Conservation (phyloP, 1,284 basidiomycete species). For the Heterobasidion occidentale region DNA sequence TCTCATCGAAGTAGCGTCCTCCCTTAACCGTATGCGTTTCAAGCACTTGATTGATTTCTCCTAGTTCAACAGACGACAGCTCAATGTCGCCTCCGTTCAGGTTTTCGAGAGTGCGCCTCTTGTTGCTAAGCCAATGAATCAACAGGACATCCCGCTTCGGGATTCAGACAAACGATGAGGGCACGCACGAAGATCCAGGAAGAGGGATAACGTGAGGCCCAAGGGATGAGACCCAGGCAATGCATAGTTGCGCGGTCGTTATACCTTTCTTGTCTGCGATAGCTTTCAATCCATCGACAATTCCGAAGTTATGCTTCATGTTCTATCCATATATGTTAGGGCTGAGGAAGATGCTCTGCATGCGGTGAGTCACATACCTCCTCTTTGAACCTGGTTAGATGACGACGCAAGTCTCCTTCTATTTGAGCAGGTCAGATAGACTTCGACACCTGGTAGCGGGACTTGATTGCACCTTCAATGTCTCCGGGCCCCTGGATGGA, state of each 20-base stretch:
- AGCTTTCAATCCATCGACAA: slow-evolving; percentile 38
- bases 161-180: background rate
- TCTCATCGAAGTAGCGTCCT: slow-evolving; percentile 15
- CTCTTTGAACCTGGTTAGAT: slow-evolving; percentile 25
- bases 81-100: slow-evolving; percentile 31
- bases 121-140: slow-evolving; percentile 14
- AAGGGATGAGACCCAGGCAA: slow-evolving; percentile 52
- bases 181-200: slow-evolving; percentile 44
- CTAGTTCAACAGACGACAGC: slow-evolving; percentile 30
- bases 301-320: slow-evolving; percentile 46
- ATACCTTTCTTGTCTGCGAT: slow-evolving; percentile 42
- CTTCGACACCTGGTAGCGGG: background rate
- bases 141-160: background rate
- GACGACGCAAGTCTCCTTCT: slow-evolving; percentile 27
- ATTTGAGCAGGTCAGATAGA: background rate
- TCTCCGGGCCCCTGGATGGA: slow-evolving; percentile 30
- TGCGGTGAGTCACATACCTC: slow-evolving; percentile 14
- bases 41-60: slow-evolving; percentile 24
- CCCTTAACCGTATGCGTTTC: slow-evolving; percentile 22
- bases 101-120: slow-evolving; percentile 38
- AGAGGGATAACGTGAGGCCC: slow-evolving; percentile 44
- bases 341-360: background rate
- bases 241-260: slow-evolving; percentile 47
- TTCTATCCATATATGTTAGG: slow-evolving; percentile 17
- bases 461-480: slow-evolving; percentile 19